Evolutionary conservation across 2,329 filamentous ascomycete genomes (phyloP), one percentile per base, ranked within the genome.

Genomic region (Pseudogymnoascus sp.): DNA sequence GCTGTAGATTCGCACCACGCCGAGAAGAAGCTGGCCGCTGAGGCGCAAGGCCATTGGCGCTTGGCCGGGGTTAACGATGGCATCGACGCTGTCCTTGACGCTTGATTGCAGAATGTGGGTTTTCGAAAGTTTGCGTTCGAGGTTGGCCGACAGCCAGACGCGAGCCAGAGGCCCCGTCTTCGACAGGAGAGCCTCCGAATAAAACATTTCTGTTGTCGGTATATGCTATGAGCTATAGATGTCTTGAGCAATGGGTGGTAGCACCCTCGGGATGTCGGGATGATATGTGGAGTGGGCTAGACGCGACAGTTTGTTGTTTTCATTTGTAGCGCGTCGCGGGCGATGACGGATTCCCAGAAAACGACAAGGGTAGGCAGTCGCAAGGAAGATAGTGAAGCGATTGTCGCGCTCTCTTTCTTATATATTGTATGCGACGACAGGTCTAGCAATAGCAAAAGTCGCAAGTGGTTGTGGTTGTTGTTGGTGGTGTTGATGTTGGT

Each of bases 101-200:
- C 96, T 96, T 65, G 93, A 93, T 74, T 96, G 91, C 67, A 99
- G 77, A 69, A 98, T 95, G 72, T 97, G 92, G 67, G 91, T 92
- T 79, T 99, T 99, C 70, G 93, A 96, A 65, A 99, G 87, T 80
- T 98, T 99, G 82, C 93, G 92, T 84, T 98, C 95, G 68, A 98
- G 83, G 78, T 98, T 99, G 80, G 95, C 92, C 33, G 95, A 96
- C 66, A 98, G 85, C 95, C 95, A 99, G 79, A 98, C 93, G 74
- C 92, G 91, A 78, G 95, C 95, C 82, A 99, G 79, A 73, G 95
- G 93, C 81, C 95, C 95, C 71, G 91, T 96, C 87, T 96, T 96
- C 76, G 93, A 92, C 71, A 99, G 85, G 65, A 99, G 85, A 62
- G 91, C 92, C 81, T 96, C 92, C 62, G 95, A 96, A 77, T 97